Conservation (phyloP, 306 rosid species). For the Quercus parvula region DNA sequence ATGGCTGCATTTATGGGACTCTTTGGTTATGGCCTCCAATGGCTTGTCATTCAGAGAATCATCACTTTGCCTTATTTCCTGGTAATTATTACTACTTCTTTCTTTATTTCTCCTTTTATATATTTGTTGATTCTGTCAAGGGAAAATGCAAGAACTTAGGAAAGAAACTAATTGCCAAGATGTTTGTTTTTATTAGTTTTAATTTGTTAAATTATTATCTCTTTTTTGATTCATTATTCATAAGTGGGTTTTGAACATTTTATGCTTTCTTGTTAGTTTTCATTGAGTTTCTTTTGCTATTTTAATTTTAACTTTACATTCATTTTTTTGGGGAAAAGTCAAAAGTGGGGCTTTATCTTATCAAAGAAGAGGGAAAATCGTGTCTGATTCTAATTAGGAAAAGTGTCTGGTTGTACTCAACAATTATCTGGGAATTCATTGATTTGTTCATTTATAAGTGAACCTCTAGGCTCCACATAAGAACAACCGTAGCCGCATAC, state of each 20-base stretch:
- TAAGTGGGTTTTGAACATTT: no score
- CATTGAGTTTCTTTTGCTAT: no score
- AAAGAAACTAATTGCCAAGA: background rate
- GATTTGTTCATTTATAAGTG: constrained; percentile 3
- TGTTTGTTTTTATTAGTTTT: background rate
- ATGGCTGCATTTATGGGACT: constrained; percentile 49
- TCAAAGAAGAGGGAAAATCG: no score
- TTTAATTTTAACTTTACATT: no score
- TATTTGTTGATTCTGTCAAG: background rate
- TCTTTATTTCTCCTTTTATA: background rate
- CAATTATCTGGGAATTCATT: background rate
- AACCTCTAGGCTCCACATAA: constrained; percentile 23
- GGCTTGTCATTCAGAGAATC: constrained; percentile 48
- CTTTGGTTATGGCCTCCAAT: constrained; percentile 65
- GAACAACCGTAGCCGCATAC: constrained; percentile 1
- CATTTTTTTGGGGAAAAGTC: no score
- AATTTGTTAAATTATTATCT: background rate
- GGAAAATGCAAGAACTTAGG: background rate
- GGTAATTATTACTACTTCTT: constrained; percentile 32
- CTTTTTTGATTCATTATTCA: no score
- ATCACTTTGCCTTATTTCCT: constrained; percentile 49
- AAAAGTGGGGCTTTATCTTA: no score
- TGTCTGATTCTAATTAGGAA: no score
- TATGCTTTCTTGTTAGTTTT: no score
- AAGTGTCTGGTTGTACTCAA: no score